Evolutionary conservation across 352 stramenopile genomes (phyloP), one percentile per base, ranked within the genome.

Genomic region (Lagenidium giganteum): DNA sequence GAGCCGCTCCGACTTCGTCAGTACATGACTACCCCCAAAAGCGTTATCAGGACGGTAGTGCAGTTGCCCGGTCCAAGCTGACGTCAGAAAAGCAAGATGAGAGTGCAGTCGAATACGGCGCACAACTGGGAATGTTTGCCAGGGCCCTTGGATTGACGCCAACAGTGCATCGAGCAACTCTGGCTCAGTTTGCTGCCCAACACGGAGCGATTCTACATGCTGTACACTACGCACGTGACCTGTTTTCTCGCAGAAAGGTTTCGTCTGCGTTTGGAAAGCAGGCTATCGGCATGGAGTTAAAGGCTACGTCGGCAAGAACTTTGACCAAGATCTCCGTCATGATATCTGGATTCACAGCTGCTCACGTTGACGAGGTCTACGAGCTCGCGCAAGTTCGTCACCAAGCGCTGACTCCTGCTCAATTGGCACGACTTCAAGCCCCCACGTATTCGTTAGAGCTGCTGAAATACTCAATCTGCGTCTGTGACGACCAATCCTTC

Each of bases 201-300:
- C n/a, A n/a, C n/a, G n/a, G n/a, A n/a, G 67, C 52, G 14, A 68
- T 83, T 34, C 47, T 77, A 21, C 58, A 64, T 50, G 70, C 72
- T 20, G 62, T 77, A 28, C 70, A 67, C 3, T 83, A 67, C 30
- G 73, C 69, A 24, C 61, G 75, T 13, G 67, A 83, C 23, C 44
- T 87, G 36, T 85, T 83, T 48, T 69, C 62, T 11, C 45, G 53
- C n/a, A n/a, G n/a, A n/a, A n/a, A n/a, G n/a, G n/a, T n/a, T n/a
- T n/a, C n/a, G n/a, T n/a, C n/a, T n/a, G n/a, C n/a, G n/a, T n/a
- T n/a, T n/a, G n/a, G n/a, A n/a, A n/a, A n/a, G n/a, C n/a, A n/a
- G n/a, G n/a, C n/a, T n/a, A n/a, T n/a, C n/a, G n/a, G n/a, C n/a
- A n/a, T 18, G 13, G 34, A 28, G 21, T 22, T 30, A 33, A 45